phyloP scores from a whole-genome alignment of 139 green algal genomes.

The Astrephomene gubernaculifera region DNA sequence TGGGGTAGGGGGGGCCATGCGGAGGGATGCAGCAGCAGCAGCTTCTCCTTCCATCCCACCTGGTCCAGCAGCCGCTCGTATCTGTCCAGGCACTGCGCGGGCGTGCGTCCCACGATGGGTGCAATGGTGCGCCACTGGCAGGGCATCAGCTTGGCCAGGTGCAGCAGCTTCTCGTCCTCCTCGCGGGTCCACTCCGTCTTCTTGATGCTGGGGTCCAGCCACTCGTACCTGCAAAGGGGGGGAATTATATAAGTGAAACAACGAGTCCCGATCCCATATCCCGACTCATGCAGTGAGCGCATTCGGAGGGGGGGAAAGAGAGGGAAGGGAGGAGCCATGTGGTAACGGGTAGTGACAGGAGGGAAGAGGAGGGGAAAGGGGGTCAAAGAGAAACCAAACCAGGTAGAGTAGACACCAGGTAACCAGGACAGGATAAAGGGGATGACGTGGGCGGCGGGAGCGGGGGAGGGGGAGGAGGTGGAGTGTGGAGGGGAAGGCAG shows the following conservation, averaged over 20 bases:
- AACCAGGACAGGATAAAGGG: no score
- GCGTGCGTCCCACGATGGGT: slow-evolving; percentile 96
- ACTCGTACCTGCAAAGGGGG: slow-evolving; percentile 88
- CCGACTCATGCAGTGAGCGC: no score
- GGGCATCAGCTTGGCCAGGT: slow-evolving; percentile 99
- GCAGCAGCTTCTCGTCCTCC: slow-evolving; percentile 99
- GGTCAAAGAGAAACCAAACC: no score
- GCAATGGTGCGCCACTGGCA: slow-evolving; percentile 99
- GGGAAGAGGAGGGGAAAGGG: no score
- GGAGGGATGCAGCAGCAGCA: neutral
- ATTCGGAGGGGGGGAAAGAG: no score
- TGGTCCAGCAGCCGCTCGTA: slow-evolving; percentile 89
- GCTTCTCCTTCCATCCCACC: neutral
- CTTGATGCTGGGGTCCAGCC: slow-evolving; percentile 98
- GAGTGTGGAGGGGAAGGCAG: no score
- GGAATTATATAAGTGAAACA: neutral
- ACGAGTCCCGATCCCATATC: no score
- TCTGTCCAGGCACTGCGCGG: slow-evolving; percentile 96
- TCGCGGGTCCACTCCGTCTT: slow-evolving; percentile 99
- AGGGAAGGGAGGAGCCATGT: no score
- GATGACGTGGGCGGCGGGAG: no score
- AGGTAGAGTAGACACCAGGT: no score
- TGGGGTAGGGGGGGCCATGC: neutral
- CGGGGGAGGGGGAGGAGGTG: no score
- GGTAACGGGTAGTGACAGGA: no score